Conservation (phyloP, 176 grass and related monocot species). For the Carex cristatella region DNA sequence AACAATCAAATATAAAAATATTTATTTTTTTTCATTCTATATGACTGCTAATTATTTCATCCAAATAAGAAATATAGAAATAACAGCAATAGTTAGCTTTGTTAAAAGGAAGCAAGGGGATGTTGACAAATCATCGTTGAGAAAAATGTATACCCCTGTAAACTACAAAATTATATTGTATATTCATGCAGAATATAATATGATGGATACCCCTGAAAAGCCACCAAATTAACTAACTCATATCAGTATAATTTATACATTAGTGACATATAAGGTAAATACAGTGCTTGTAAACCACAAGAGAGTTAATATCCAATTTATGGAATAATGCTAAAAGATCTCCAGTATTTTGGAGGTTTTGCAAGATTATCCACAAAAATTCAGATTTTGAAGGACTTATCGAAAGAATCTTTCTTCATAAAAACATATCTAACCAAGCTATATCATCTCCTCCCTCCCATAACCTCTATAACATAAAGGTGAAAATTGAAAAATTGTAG, state of each 20-base stretch:
- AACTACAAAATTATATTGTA: not conserved
- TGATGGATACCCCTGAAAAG: not conserved
- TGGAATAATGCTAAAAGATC: not conserved
- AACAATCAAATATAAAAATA: not conserved
- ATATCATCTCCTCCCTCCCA: not conserved
- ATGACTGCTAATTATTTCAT: not conserved
- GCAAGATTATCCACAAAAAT: not conserved
- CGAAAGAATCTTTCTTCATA: not conserved
- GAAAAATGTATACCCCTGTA: not conserved
- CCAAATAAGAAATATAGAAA: not conserved
- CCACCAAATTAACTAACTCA: not conserved
- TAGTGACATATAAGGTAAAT: not conserved
- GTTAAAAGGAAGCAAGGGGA: not conserved
- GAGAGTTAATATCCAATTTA: not conserved
- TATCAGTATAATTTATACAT: not conserved
- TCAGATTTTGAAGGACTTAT: not conserved
- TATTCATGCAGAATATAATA: not conserved
- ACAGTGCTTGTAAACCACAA: not conserved
- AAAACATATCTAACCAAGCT: not conserved
- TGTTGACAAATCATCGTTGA: not conserved
- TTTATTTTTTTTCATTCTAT: not conserved
- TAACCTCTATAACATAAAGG: not conserved
- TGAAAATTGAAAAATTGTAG: not conserved
- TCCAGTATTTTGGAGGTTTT: not conserved
- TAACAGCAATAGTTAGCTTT: not conserved